Evolutionary conservation across 306 rosid species (phyloP).

Genomic region (Adenanthera pavonina): DNA sequence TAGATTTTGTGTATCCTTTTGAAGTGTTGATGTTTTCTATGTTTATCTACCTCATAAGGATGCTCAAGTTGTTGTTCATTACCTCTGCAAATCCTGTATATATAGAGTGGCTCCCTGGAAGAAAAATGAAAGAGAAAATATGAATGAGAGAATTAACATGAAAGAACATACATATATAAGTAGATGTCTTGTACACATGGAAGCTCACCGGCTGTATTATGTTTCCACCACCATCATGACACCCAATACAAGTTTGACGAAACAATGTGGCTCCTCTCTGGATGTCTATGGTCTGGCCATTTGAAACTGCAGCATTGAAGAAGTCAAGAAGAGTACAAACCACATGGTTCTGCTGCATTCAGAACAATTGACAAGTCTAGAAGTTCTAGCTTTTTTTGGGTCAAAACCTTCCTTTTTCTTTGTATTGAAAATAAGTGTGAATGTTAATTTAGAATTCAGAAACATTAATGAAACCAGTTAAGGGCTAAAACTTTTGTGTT

Average conservation of each 20-base stretch:
- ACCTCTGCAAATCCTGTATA: slow-evolving; percentile 82
- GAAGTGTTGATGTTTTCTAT: slow-evolving; percentile 9
- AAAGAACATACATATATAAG: neutral
- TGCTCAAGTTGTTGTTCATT: slow-evolving; percentile 31
- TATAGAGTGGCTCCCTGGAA: slow-evolving; percentile 81
- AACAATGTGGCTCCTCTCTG: slow-evolving; percentile 80
- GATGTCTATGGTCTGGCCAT: slow-evolving; percentile 67
- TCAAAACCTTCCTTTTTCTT: neutral
- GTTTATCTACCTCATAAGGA: slow-evolving; percentile 15
- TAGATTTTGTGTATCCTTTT: neutral
- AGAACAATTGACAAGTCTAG: slow-evolving; percentile 8
- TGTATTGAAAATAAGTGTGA: neutral
- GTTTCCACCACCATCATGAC: slow-evolving; percentile 91
- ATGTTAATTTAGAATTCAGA: too few species aligned
- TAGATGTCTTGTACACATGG: slow-evolving; percentile 14
- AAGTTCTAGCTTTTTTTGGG: neutral
- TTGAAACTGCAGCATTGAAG: slow-evolving; percentile 52
- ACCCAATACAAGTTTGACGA: slow-evolving; percentile 81
- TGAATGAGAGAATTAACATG: slow-evolving; percentile 27
- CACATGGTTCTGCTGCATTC: slow-evolving; percentile 1
- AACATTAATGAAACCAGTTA: neutral
- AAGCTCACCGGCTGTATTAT: slow-evolving; percentile 81
- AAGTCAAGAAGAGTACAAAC: slow-evolving; percentile 21
- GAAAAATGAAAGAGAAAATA: slow-evolving; percentile 27
- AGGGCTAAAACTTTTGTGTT: neutral